Percentiles rank a stretch among this genome's conserved stretches.
Conservation (phyloP, 2,329 filamentous ascomycete genomes). For the Davidsoniella virescens region DNA sequence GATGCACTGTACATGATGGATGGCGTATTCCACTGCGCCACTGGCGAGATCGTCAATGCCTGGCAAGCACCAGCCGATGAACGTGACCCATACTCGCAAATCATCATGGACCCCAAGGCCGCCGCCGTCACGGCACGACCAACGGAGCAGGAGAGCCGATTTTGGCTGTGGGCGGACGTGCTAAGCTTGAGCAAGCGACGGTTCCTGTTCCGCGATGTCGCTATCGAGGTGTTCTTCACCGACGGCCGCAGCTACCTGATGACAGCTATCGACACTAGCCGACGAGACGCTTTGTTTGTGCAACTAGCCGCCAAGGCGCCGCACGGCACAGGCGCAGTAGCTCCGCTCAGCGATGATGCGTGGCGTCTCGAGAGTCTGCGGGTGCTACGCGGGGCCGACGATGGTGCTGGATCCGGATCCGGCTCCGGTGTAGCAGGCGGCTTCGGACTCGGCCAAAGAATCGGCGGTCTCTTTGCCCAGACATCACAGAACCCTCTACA, state of each 20-base stretch:
- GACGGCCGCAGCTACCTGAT: constrained; percentile 90
- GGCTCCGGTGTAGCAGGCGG: background rate
- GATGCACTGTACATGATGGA: constrained; percentile 88
- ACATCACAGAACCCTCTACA: constrained; percentile 52
- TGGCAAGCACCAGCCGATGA: constrained; percentile 87
- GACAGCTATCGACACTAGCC: constrained; percentile 57
- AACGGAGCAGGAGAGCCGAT: constrained; percentile 64
- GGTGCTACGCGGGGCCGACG: constrained; percentile 21
- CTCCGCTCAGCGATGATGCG: constrained; percentile 67
- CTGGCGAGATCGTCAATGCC: constrained; percentile 93
- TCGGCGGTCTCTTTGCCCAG: constrained; percentile 74
- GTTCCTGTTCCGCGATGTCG: constrained; percentile 89
- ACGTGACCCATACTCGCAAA: constrained; percentile 85
- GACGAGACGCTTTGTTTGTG: constrained; percentile 65
- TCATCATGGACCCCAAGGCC: constrained; percentile 50
- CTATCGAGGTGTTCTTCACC: constrained; percentile 93
- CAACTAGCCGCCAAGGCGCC: constrained; percentile 66
- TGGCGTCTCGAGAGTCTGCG: constrained; percentile 84
- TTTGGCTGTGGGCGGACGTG: constrained; percentile 89
- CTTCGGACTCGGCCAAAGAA: constrained; percentile 43
- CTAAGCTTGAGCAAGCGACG: constrained; percentile 91
- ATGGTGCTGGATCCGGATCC: background rate
- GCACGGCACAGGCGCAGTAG: constrained; percentile 52
- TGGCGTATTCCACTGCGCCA: constrained; percentile 85
- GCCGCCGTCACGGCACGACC: constrained; percentile 15